phyloP scores from a whole-genome alignment of 228 moss, liverwort and hornwort species.

The Sphagnum fallax region DNA sequence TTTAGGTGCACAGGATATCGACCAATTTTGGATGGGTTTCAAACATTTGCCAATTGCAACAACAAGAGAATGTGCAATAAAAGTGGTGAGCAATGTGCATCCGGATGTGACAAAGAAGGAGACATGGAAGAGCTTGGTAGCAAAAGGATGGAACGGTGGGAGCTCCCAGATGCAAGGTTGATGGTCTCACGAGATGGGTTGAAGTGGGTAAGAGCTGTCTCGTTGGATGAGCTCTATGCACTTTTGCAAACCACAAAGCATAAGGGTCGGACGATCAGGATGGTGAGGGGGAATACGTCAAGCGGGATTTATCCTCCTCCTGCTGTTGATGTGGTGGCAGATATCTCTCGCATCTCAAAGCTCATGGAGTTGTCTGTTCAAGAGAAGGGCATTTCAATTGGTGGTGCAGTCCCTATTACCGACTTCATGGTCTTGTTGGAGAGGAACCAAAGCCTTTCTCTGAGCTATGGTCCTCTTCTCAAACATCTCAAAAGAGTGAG shows the following conservation, averaged over 20 bases:
- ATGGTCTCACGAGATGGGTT: slow-evolving; percentile 46
- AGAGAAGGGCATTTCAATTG: slow-evolving; percentile 35
- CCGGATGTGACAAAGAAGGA: slow-evolving; percentile 8
- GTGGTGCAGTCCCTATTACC: slow-evolving; percentile 62
- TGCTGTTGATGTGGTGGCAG: slow-evolving; percentile 38
- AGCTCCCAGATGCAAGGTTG: slow-evolving; percentile 17
- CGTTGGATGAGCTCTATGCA: slow-evolving; percentile 52
- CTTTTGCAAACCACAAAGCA: slow-evolving; percentile 35
- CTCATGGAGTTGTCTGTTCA: slow-evolving; percentile 25
- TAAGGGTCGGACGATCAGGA: slow-evolving; percentile 51
- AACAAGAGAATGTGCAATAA: slow-evolving; percentile 19
- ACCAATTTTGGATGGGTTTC: slow-evolving; percentile 75
- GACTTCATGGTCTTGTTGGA: slow-evolving; percentile 62
- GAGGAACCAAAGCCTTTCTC: slow-evolving; percentile 37
- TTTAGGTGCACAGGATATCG: slow-evolving; percentile 87
- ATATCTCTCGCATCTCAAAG: slow-evolving; percentile 57
- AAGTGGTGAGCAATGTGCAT: slow-evolving; percentile 16
- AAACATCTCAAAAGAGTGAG: slow-evolving; percentile 72
- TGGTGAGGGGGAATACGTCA: slow-evolving; percentile 70
- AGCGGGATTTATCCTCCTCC: slow-evolving; percentile 57
- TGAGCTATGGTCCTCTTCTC: slow-evolving; percentile 58
- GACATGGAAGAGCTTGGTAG: slow-evolving; percentile 63
- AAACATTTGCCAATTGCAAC: slow-evolving; percentile 40
- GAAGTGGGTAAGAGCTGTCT: slow-evolving; percentile 52
- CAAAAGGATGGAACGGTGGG: slow-evolving; percentile 13